Evolutionary conservation across 179 eudicot genomes (phyloP).

Genomic region (Beta corolliflora): DNA sequence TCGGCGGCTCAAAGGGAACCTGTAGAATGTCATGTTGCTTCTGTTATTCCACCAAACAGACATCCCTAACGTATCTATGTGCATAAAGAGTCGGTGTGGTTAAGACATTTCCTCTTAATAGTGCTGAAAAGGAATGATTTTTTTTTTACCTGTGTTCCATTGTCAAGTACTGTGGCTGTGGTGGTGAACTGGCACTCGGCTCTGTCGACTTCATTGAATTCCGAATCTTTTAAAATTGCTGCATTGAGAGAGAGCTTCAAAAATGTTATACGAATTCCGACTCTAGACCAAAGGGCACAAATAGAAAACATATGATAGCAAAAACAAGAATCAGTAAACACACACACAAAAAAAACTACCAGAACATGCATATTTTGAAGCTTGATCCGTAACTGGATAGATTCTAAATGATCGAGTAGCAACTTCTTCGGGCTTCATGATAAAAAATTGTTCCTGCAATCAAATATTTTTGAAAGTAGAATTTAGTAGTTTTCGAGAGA

Average conservation of each 20-base stretch:
- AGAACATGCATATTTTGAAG: conserved; percentile 79
- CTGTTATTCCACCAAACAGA: background rate
- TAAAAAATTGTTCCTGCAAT: conserved; percentile 84
- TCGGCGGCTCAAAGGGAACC: conserved; percentile 72
- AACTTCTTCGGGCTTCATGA: conserved; percentile 84
- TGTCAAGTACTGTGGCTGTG: conserved; percentile 78
- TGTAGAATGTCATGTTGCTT: conserved; percentile 30
- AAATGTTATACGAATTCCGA: background rate
- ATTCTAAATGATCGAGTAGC: conserved; percentile 65
- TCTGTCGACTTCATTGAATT: conserved; percentile 82
- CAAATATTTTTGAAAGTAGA: background rate
- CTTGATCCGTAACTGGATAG: conserved; percentile 79
- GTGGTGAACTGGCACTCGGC: conserved; percentile 97
- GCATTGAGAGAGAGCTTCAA: conserved; percentile 31
- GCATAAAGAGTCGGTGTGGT: background rate
- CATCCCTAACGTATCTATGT: background rate
- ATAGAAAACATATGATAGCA: background rate
- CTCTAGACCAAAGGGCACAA: background rate
- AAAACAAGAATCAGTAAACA: background rate
- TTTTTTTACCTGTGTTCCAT: conserved; percentile 82
- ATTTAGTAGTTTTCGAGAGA: background rate
- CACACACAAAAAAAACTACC: conserved; percentile 38
- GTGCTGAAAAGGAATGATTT: background rate
- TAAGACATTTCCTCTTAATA: background rate
- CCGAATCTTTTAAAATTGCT: conserved; percentile 93